phyloP scores from a whole-genome alignment of 176 grass and related monocot species.

The Paspalum notatum region DNA sequence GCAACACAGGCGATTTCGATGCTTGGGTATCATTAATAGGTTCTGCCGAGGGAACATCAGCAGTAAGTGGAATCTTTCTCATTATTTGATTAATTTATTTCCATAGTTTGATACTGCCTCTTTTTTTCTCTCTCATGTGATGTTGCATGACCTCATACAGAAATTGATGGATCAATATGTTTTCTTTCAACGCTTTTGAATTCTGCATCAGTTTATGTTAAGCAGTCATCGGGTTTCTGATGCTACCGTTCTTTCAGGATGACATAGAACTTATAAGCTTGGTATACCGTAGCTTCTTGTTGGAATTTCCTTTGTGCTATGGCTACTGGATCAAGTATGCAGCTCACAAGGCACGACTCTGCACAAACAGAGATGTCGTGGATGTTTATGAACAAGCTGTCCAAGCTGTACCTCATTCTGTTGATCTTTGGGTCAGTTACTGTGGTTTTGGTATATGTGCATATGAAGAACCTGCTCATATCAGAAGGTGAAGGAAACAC shows the following conservation, averaged over 20 bases:
- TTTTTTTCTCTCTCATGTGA: constrained; percentile 7
- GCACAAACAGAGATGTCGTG: constrained; percentile 52
- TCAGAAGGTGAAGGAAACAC: constrained; percentile 78
- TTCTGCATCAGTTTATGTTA: constrained; percentile 8
- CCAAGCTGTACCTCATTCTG: constrained; percentile 60
- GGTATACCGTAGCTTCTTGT: constrained; percentile 69
- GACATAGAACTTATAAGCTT: constrained; percentile 63
- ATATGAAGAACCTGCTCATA: constrained; percentile 70
- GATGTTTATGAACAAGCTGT: constrained; percentile 77
- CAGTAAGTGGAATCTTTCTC: constrained; percentile 54
- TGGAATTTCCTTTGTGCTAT: constrained; percentile 81
- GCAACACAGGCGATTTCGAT: constrained; percentile 48
- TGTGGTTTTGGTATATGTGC: constrained; percentile 67
- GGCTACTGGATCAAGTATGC: constrained; percentile 89
- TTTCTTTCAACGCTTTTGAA: constrained; percentile 38
- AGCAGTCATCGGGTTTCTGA: constrained; percentile 34
- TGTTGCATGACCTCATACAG: constrained; percentile 9
- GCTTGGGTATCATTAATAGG: constrained; percentile 65
- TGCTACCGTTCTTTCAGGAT: constrained; percentile 62
- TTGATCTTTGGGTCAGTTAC: constrained; percentile 83
- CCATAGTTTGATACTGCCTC: constrained; percentile 10
- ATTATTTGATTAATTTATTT: constrained; percentile 18
- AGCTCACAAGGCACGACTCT: constrained; percentile 65
- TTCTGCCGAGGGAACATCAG: constrained; percentile 57
- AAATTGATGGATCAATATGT: constrained; percentile 1